These are phyloP conservation scores for Inga laurina DNA, from an alignment of 306 rosid genomes.

Conservation along the genomic window DNA sequence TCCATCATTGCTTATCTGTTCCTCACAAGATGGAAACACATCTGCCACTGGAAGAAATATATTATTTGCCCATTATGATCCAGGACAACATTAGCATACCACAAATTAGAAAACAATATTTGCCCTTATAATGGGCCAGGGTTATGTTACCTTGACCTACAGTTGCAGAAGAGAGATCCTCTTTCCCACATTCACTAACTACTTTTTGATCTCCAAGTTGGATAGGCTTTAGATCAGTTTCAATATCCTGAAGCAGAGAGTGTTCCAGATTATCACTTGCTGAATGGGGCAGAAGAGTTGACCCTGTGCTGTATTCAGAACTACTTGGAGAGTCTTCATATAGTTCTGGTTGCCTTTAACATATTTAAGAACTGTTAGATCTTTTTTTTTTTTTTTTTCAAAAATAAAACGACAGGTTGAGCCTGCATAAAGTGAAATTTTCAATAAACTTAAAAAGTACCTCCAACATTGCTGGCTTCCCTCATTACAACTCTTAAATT, in stretches of 20 bases:
- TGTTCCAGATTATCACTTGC: constrained; percentile 48
- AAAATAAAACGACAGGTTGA: neutral
- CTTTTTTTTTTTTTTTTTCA: too few species aligned
- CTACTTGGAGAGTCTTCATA: constrained; percentile 76
- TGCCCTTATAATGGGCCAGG: constrained; percentile 4
- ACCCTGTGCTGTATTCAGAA: constrained; percentile 85
- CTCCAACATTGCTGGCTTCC: constrained; percentile 66
- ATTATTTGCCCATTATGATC: constrained; percentile 18
- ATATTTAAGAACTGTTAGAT: constrained; percentile 28
- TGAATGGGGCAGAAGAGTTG: constrained; percentile 57
- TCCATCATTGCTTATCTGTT: constrained; percentile 42
- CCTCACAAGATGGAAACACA: constrained; percentile 43
- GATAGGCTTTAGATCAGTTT: constrained; percentile 38
- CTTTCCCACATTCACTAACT: constrained; percentile 42
- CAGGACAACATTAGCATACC: constrained; percentile 13
- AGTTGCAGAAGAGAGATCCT: constrained; percentile 40
- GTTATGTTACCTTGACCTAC: constrained; percentile 51
- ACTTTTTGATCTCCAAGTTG: constrained; percentile 43
- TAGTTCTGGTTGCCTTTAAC: constrained; percentile 66
- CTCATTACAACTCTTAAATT: constrained; percentile 52
- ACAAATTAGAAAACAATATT: neutral
- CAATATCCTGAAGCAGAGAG: constrained; percentile 45
- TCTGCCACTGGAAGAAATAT: constrained; percentile 42
- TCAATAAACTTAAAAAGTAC: constrained; percentile 20
- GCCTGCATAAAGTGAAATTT: constrained; percentile 19